A percentile compares a stretch with the other conserved stretches of the same genome.
These are phyloP conservation scores for Plasmodium gaboni DNA, from an alignment of 169 alveolate species.

Conservation along the genomic window DNA sequence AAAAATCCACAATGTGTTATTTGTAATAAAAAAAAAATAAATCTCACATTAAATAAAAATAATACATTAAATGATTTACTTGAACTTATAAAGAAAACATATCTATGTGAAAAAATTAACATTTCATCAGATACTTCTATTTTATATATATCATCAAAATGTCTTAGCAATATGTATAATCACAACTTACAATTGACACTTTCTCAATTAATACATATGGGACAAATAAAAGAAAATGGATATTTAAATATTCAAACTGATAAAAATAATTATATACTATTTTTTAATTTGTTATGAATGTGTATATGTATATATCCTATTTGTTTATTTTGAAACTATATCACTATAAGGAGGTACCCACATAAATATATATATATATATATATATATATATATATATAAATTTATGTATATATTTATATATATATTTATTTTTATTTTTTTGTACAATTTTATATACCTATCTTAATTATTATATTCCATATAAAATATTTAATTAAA, in stretches of 20 bases:
- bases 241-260: conserved; percentile 33
- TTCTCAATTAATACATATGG: conserved; percentile 25
- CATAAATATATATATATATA: no score
- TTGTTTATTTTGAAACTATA: no score
- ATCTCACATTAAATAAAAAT: conserved; percentile 2
- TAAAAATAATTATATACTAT: conserved; percentile 8
- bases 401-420: no score
- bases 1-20: conserved; percentile 22
- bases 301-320: no score
- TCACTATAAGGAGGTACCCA: no score
- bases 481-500: no score
- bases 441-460: no score
- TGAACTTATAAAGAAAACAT: neutral
- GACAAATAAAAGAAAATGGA: conserved; percentile 12
- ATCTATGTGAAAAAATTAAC: conserved; percentile 7
- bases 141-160: conserved; percentile 12
- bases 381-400: no score
- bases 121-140: conserved; percentile 33
- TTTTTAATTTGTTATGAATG: conserved; percentile 7
- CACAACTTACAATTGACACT: conserved; percentile 10
- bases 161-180: conserved; percentile 3
- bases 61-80: conserved; percentile 11
- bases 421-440: no score
- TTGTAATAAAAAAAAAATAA: conserved; percentile 29
- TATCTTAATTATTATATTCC: no score